These are phyloP conservation scores for Cynara cardunculus DNA, from an alignment of 129 eudicot species.

Conservation along the genomic window DNA sequence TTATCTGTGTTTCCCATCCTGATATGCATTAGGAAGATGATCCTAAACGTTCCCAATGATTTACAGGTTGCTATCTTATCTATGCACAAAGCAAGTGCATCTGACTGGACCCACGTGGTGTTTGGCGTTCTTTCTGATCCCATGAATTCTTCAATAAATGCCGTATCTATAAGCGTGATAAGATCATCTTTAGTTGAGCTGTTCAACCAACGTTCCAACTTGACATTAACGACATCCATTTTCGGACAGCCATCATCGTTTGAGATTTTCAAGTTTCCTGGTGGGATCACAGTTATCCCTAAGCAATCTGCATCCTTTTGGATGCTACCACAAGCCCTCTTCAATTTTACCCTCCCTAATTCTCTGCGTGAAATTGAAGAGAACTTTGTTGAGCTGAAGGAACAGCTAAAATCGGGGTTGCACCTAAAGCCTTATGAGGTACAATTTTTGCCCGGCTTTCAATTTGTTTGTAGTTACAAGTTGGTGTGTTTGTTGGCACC, in stretches of 20 bases:
- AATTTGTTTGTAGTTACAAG: neutral
- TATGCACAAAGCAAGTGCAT: slow-evolving; percentile 49
- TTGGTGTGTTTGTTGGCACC: slow-evolving; percentile 2
- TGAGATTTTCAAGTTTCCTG: slow-evolving; percentile 64
- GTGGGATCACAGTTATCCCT: slow-evolving; percentile 70
- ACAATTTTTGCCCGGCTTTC: neutral
- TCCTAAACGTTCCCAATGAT: neutral
- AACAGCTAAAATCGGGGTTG: slow-evolving; percentile 61
- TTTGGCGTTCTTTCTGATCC: slow-evolving; percentile 68
- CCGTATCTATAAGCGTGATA: slow-evolving; percentile 53
- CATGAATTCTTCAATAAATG: slow-evolving; percentile 33
- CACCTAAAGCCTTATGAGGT: slow-evolving; percentile 71
- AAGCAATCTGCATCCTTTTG: slow-evolving; percentile 41
- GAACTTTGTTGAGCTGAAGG: slow-evolving; percentile 51
- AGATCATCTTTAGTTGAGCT: slow-evolving; percentile 53
- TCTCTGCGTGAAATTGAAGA: slow-evolving; percentile 54
- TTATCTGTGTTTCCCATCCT: neutral
- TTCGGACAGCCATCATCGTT: slow-evolving; percentile 67
- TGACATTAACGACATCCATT: slow-evolving; percentile 59
- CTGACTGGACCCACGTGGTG: slow-evolving; percentile 67
- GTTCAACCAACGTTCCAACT: slow-evolving; percentile 50
- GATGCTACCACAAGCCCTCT: slow-evolving; percentile 48
- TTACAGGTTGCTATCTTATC: slow-evolving; percentile 75
- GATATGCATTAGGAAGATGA: slow-evolving; percentile 7
- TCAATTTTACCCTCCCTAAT: slow-evolving; percentile 74